Conservation (phyloP, 305 asterid genomes). For the Striga hermonthica region DNA sequence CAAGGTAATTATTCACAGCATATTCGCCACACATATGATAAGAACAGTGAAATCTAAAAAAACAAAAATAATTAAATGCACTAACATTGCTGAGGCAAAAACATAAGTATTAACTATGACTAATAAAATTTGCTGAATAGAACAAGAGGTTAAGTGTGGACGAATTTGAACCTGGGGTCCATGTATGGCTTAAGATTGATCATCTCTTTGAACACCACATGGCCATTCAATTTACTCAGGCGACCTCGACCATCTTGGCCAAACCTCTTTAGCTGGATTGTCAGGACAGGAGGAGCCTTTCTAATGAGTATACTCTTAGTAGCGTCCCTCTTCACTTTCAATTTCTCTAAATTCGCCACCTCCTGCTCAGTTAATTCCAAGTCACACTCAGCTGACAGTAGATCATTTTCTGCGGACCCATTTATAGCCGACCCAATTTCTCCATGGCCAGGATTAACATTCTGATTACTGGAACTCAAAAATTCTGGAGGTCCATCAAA, state of each 20-base stretch:
- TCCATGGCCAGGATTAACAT: slow-evolving; percentile 24
- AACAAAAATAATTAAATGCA: too few species aligned
- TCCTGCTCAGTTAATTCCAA: slow-evolving; percentile 44
- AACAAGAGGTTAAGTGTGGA: slow-evolving; percentile 27
- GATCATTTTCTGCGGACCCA: slow-evolving; percentile 31
- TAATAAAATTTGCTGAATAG: slow-evolving; percentile 14
- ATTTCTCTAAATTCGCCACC: slow-evolving; percentile 39
- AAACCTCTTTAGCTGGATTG: slow-evolving; percentile 85
- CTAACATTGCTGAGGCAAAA: too few species aligned
- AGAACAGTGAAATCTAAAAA: too few species aligned
- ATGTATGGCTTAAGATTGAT: slow-evolving; percentile 69
- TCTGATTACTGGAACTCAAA: slow-evolving; percentile 33
- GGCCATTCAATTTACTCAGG: slow-evolving; percentile 82
- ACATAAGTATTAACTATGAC: background rate
- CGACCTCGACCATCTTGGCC: slow-evolving; percentile 87
- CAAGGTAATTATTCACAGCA: too few species aligned
- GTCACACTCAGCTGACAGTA: slow-evolving; percentile 31
- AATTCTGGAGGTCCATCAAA: slow-evolving; percentile 28
- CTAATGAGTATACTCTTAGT: slow-evolving; percentile 65
- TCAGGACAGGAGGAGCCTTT: slow-evolving; percentile 73
- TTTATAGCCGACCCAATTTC: slow-evolving; percentile 33
- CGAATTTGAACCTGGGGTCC: slow-evolving; percentile 61
- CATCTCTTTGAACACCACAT: slow-evolving; percentile 63
- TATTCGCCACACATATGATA: too few species aligned
- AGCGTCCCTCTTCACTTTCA: slow-evolving; percentile 91